phyloP scores from a whole-genome alignment of 129 eudicot species.

The Saussurea involucrata region DNA sequence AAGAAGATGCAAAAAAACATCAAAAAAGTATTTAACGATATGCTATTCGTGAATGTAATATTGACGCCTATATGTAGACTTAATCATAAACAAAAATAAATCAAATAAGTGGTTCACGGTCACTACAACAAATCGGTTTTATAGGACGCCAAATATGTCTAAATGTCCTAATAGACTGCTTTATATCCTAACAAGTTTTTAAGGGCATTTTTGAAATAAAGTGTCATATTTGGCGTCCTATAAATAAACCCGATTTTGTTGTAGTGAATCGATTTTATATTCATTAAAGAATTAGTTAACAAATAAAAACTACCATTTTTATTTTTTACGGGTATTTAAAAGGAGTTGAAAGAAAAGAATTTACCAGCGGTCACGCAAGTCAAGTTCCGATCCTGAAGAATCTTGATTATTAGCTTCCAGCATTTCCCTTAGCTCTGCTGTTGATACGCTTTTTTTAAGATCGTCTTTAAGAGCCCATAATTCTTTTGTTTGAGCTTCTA shows the following conservation, averaged over 20 bases:
- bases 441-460: constrained; percentile 63
- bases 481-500: constrained; percentile 78
- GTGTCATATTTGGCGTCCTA: neutral
- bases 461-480: constrained; percentile 90
- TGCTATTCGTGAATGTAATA: neutral
- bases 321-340: neutral
- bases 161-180: neutral
- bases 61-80: neutral
- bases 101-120: neutral
- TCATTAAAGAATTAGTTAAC: neutral
- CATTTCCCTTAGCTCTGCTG: constrained; percentile 70
- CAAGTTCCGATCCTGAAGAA: constrained; percentile 78
- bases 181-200: neutral
- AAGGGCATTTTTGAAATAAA: neutral
- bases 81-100: neutral
- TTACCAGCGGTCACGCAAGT: constrained; percentile 88
- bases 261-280: neutral
- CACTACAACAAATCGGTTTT: neutral
- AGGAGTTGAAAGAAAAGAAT: constrained; percentile 4
- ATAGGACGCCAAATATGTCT: neutral
- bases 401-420: constrained; percentile 73
- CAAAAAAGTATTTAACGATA: neutral
- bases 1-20: constrained; percentile 3
- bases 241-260: neutral
- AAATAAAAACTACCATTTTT: neutral